Percentiles rank a stretch among this genome's conserved stretches.
Conservation (phyloP, 1,284 basidiomycete genomes). For the Trametes polyzona region DNA sequence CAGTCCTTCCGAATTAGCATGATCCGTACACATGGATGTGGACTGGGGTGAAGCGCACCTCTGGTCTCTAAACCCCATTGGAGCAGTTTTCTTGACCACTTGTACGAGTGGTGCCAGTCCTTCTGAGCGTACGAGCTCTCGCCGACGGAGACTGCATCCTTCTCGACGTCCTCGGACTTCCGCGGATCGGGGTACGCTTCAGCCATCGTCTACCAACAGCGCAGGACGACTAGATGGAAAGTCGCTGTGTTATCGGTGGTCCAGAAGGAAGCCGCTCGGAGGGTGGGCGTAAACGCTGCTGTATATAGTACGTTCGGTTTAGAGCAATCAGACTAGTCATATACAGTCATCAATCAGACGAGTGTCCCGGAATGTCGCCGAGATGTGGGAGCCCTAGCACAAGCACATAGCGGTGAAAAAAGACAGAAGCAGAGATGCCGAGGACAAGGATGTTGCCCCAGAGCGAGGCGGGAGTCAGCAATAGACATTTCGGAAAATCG, state of each 20-base stretch:
- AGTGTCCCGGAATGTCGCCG: not conserved
- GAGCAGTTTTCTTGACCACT: constrained; percentile 29
- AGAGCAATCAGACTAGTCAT: not conserved
- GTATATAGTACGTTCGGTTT: no score
- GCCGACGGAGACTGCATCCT: constrained; percentile 19
- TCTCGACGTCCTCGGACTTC: constrained; percentile 15
- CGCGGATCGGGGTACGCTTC: not conserved
- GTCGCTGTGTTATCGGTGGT: not conserved
- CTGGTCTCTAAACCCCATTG: constrained; percentile 32
- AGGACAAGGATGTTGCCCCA: no score
- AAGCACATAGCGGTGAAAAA: no score
- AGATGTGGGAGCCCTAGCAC: not conserved
- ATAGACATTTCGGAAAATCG: no score
- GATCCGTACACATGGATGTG: no score
- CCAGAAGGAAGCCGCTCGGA: not conserved
- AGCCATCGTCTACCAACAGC: not conserved
- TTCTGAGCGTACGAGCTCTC: constrained; percentile 18
- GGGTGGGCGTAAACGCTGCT: not conserved
- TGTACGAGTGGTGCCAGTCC: constrained; percentile 25
- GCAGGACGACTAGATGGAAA: not conserved
- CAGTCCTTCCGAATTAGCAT: no score
- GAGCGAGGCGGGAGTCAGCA: no score
- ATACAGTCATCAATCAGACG: not conserved
- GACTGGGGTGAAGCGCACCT: constrained; percentile 28
- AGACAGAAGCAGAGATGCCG: no score